phyloP scores from a whole-genome alignment of 2,329 filamentous ascomycete genomes.

The Juglanconis oblonga region DNA sequence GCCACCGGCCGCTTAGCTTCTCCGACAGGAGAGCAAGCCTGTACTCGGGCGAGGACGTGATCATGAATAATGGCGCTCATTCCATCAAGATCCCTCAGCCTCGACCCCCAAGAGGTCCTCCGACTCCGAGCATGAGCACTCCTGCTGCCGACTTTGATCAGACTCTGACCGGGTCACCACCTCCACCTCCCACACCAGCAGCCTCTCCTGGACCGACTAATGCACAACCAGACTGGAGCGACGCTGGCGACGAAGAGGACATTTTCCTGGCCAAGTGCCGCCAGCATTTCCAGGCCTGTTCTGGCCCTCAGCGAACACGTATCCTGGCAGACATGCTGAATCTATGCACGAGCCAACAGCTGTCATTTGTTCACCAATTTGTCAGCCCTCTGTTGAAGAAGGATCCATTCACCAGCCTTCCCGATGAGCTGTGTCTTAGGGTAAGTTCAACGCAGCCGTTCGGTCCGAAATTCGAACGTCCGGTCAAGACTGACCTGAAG shows the following conservation, averaged over 20 bases:
- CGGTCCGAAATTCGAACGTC: neutral
- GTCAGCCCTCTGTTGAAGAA: conserved; percentile 93
- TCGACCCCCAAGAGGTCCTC: conserved; percentile 53
- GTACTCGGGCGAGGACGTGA: conserved; percentile 54
- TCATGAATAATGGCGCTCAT: conserved; percentile 47
- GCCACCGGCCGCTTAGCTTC: conserved; percentile 52
- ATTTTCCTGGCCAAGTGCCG: conserved; percentile 76
- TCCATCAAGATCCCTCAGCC: conserved; percentile 51
- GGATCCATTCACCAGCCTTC: conserved; percentile 88
- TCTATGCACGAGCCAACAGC: conserved; percentile 88
- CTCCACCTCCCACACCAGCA: conserved; percentile 63
- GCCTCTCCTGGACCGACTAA: conserved; percentile 63
- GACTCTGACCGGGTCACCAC: conserved; percentile 58
- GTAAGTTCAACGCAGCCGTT: conserved; percentile 47
- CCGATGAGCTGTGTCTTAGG: conserved; percentile 86
- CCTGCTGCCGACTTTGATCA: conserved; percentile 63
- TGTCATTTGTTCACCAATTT: conserved; percentile 95
- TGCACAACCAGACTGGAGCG: conserved; percentile 69
- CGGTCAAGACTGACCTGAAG: conserved; percentile 2
- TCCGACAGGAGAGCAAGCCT: conserved; percentile 60
- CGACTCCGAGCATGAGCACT: conserved; percentile 65
- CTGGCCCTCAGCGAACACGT: conserved; percentile 71
- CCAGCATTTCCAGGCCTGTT: conserved; percentile 75
- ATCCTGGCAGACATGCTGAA: conserved; percentile 87
- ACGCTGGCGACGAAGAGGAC: conserved; percentile 76